phyloP scores from a whole-genome alignment of 108 stramenopile genomes.

The Skeletonema potamos region DNA sequence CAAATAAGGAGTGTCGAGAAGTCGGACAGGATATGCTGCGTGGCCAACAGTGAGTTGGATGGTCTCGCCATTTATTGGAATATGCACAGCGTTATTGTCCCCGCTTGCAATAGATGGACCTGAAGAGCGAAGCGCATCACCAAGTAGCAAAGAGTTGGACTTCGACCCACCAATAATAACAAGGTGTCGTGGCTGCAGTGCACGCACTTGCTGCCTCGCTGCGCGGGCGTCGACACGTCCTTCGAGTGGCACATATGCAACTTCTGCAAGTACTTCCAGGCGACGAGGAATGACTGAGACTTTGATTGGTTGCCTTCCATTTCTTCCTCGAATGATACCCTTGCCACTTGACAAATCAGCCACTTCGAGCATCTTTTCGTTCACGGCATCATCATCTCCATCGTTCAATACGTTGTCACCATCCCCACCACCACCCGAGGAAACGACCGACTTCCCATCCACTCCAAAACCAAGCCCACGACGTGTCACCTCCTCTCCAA shows the following conservation, averaged over 20 bases:
- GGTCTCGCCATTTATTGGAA: conserved; percentile 67
- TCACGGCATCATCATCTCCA: conserved; percentile 42
- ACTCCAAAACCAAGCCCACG: conserved; percentile 77
- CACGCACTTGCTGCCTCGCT: conserved; percentile 83
- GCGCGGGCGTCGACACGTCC: conserved; percentile 83
- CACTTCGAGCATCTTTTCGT: conserved; percentile 75
- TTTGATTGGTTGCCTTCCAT: conserved; percentile 82
- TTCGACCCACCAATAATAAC: conserved; percentile 76
- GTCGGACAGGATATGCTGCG: conserved; percentile 74
- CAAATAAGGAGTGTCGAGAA: conserved; percentile 82
- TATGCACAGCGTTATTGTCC: conserved; percentile 26
- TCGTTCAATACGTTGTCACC: conserved; percentile 12
- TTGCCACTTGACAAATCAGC: conserved; percentile 82
- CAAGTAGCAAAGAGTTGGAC: conserved; percentile 57
- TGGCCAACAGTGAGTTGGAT: conserved; percentile 76
- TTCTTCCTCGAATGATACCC: conserved; percentile 86
- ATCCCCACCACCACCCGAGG: conserved; percentile 18
- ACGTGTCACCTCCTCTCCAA: conserved; percentile 74
- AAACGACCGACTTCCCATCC: conserved; percentile 38
- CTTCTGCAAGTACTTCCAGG: conserved; percentile 81
- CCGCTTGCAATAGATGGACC: conserved; percentile 3
- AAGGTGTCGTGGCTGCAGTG: conserved; percentile 84
- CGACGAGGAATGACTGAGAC: conserved; percentile 60
- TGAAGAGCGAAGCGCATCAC: conserved; percentile 62
- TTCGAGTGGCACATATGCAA: conserved; percentile 81